Evolutionary conservation across 176 grass and related monocot genomes (phyloP).

Genomic region (Neostapfia colusana): DNA sequence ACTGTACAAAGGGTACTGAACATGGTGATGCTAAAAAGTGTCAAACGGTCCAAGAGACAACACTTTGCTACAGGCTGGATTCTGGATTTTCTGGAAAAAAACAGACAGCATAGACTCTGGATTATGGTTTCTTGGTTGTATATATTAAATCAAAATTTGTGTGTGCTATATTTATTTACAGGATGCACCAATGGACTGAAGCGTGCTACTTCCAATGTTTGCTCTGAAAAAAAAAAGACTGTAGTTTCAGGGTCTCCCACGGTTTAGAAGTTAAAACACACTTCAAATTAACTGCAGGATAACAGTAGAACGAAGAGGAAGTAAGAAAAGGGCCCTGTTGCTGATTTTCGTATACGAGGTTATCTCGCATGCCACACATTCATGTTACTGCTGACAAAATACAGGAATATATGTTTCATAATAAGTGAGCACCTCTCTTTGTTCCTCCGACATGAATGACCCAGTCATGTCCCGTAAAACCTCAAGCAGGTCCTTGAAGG

Average conservation of each 20-base stretch:
- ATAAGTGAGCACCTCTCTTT: slow-evolving; percentile 62
- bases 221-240: not conserved
- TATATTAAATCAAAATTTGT: not conserved
- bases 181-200: not conserved
- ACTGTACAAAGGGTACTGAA: no score
- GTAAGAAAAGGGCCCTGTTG: not conserved
- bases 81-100: no score
- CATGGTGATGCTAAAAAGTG: no score
- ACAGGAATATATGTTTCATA: not conserved
- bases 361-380: not conserved
- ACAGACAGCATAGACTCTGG: not conserved
- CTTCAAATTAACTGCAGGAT: not conserved
- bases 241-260: not conserved
- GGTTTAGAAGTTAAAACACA: not conserved
- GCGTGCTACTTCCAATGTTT: not conserved
- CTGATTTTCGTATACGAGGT: not conserved
- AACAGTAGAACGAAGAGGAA: slow-evolving; percentile 7
- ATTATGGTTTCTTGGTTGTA: not conserved
- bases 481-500: slow-evolving; percentile 66
- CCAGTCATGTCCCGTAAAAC: slow-evolving; percentile 56
- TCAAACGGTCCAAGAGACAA: no score
- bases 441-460: slow-evolving; percentile 66
- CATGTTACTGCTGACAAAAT: not conserved
- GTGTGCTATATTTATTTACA: not conserved
- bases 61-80: no score